Evolutionary conservation across 1,284 basidiomycete species (phyloP), one percentile per base, ranked within the genome.

Genomic region (Wallemia mellicola): DNA sequence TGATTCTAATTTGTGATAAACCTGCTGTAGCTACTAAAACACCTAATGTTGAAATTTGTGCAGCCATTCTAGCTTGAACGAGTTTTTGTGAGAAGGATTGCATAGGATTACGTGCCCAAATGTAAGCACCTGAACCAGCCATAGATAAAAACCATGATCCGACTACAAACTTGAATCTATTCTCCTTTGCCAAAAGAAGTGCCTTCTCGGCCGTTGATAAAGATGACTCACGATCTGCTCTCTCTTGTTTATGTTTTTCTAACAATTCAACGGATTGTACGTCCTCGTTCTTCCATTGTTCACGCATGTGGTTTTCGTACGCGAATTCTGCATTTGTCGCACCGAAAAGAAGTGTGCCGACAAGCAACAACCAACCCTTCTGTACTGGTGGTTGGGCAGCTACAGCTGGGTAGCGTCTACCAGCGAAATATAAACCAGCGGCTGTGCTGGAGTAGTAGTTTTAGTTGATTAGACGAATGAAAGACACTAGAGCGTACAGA

Each of bases 51-150:
- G 24, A 57, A 14, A 26, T 25, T 25, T 57, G 55, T 28, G 55
- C 55, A 19, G 25, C 24, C 55, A 57, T 57, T 27, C 55, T 26
- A 7, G 25, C 24, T 25, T 57, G 55, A 7, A 57, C 55, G 5
- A 57, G n/a, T n/a, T 57, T 57, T 25, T 57, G 55, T 25, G 55
- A 57, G 55, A 57, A 57, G 25, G 55, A 7, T 25, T 57, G 55
- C 25, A n/a, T 57, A 26, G 25, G 55, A 25, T 57, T 57, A 25
- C 55, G 55, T 15, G 15, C 55, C 25, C 24, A 57, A 25, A 57
- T 57, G 22, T 27, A 27, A 3, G 55, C 55, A 15, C 25, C 55
- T 3, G 14, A 24, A 11, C 55, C 55, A 25, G 22, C 24, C 55
- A 57, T 57, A 26, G 24, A 19, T 19, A 2, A 19, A 25, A 57